Conservation (phyloP, 371 early-diverging fungal genomes). For the Coemansia sp. region DNA sequence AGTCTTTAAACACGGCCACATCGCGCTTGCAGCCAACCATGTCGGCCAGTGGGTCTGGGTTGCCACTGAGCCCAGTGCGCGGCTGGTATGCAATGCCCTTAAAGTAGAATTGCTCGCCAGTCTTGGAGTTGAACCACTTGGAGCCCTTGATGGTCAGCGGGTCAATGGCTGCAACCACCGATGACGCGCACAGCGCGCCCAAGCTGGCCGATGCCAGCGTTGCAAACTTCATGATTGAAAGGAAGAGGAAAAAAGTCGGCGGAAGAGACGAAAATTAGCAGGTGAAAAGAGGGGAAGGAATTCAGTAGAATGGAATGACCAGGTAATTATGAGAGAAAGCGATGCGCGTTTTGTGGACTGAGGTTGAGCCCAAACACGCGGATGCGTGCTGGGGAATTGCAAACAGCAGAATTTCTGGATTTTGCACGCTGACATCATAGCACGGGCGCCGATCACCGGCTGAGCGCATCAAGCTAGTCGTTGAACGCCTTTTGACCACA, state of each 20-base stretch:
- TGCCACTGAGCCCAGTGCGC: conserved; percentile 39
- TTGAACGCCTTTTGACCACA: neutral
- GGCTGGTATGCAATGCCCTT: conserved; percentile 83
- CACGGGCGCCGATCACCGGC: neutral
- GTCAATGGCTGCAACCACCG: conserved; percentile 54
- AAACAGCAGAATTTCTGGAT: neutral
- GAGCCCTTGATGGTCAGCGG: conserved; percentile 68
- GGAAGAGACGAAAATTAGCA: neutral
- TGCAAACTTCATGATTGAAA: conserved; percentile 27
- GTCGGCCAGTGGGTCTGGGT: conserved; percentile 68
- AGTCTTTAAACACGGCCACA: conserved; percentile 63
- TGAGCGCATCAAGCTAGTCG: neutral
- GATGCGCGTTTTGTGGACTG: neutral
- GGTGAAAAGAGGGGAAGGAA: neutral
- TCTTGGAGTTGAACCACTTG: conserved; percentile 71
- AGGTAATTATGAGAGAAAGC: neutral
- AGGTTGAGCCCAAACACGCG: neutral
- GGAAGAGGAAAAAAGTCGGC: neutral
- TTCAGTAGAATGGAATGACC: too few species aligned
- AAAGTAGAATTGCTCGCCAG: conserved; percentile 74
- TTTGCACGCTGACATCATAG: neutral
- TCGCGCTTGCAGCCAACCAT: conserved; percentile 66
- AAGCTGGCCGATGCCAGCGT: conserved; percentile 17
- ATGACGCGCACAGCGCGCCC: conserved; percentile 39
- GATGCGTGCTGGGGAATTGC: neutral